Percentiles rank a stretch among this genome's conserved stretches.
Evolutionary conservation across 768 basidiomycete genomes (phyloP).

Genomic region (Tulasnella sp.): DNA sequence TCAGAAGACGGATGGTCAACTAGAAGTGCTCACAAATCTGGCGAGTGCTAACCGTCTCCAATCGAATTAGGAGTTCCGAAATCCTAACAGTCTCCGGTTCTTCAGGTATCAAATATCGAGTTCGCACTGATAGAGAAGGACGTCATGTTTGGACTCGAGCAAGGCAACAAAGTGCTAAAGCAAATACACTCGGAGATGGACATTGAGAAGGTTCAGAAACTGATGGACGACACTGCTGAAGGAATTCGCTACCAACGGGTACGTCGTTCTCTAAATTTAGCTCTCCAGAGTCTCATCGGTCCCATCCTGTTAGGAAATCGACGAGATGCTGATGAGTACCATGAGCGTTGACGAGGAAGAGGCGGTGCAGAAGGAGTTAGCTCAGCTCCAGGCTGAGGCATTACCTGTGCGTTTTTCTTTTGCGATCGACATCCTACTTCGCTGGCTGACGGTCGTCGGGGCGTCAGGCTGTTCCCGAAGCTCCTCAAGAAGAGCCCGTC

Average conservation of each 20-base stretch:
- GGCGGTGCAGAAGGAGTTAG: conserved; percentile 76
- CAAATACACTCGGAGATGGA: conserved; percentile 93
- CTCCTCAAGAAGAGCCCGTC: conserved; percentile 23
- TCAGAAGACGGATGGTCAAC: conserved; percentile 76
- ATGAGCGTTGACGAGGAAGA: conserved; percentile 89
- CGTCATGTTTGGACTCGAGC: conserved; percentile 82
- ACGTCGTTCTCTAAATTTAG: conserved; percentile 18
- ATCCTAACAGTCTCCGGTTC: neutral
- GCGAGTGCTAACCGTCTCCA: conserved; percentile 33
- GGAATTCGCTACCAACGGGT: conserved; percentile 87
- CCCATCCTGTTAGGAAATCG: conserved; percentile 64
- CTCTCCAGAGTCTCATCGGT: neutral
- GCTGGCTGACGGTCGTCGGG: conserved; percentile 16
- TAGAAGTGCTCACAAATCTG: conserved; percentile 80
- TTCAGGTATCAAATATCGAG: conserved; percentile 92
- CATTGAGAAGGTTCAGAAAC: conserved; percentile 81
- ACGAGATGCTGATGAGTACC: conserved; percentile 70
- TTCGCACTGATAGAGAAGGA: conserved; percentile 91
- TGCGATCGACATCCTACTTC: neutral
- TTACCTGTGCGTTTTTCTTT: conserved; percentile 26
- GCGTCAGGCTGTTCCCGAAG: conserved; percentile 19
- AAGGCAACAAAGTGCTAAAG: conserved; percentile 87
- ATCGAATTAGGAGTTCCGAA: neutral
- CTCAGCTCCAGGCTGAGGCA: conserved; percentile 49
- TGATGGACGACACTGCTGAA: conserved; percentile 87